Percentiles rank a stretch among this genome's conserved stretches.
These are phyloP conservation scores for Fraxinus sp. DNA, from an alignment of 305 asterid species.

Conservation along the genomic window DNA sequence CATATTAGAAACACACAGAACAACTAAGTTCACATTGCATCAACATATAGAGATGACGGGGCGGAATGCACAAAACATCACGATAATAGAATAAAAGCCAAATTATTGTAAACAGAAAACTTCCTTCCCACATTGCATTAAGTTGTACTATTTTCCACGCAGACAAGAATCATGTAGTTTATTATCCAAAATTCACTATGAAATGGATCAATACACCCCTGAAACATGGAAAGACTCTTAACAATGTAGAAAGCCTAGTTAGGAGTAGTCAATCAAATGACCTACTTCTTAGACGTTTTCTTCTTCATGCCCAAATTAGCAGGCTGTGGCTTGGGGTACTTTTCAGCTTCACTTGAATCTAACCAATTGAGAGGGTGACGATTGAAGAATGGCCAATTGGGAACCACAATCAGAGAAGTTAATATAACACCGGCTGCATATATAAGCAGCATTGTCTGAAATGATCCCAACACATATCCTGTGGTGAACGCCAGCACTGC, in stretches of 20 bases:
- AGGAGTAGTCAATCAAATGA: constrained; percentile 17
- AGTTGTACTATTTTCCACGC: not conserved
- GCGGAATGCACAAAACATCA: not conserved
- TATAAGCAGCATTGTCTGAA: constrained; percentile 64
- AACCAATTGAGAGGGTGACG: constrained; percentile 79
- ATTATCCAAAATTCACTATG: not conserved
- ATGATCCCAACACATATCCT: constrained; percentile 69
- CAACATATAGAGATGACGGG: not conserved
- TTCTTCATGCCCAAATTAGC: constrained; percentile 45
- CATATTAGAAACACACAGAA: not conserved
- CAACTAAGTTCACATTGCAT: not conserved
- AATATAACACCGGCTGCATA: constrained; percentile 71
- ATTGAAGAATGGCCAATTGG: constrained; percentile 85
- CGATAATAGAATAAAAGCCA: not conserved
- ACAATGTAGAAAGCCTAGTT: not conserved
- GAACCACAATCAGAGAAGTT: constrained; percentile 68
- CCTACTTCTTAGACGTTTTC: constrained; percentile 57
- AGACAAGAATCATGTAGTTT: not conserved
- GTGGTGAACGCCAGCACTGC: constrained; percentile 61
- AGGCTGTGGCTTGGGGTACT: constrained; percentile 74
- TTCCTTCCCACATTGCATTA: not conserved
- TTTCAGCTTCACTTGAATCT: constrained; percentile 75
- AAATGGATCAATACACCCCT: constrained; percentile 10
- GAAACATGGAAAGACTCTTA: constrained; percentile 1
- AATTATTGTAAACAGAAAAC: not conserved